A percentile compares a stretch with the other conserved stretches of the same genome.
These are phyloP conservation scores for Pseudogymnoascus destructans DNA, from an alignment of 2,329 filamentous ascomycete genomes.

Conservation along the genomic window DNA sequence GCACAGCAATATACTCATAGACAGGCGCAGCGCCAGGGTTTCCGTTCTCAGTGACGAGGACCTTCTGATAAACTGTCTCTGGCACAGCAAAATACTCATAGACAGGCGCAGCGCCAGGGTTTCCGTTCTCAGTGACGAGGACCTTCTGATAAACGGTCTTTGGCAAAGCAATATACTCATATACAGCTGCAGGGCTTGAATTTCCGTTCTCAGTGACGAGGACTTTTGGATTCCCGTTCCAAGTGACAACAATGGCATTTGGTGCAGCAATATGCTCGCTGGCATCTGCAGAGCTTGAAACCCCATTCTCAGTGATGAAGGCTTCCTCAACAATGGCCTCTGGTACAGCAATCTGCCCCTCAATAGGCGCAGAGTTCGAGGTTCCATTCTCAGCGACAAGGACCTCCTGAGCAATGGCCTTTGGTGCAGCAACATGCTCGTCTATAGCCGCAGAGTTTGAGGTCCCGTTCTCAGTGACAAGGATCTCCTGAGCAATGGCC, in stretches of 20 bases:
- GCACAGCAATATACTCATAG: not conserved
- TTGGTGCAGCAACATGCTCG: not conserved
- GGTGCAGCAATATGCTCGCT: not conserved
- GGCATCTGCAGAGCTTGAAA: not conserved
- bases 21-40: not conserved
- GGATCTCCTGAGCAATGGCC: not conserved
- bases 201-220: not conserved
- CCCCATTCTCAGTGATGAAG: not conserved
- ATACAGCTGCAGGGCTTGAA: not conserved
- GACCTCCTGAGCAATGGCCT: not conserved
- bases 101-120: not conserved
- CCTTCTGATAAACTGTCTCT: not conserved
- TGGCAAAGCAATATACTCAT: not conserved
- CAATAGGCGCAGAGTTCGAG: not conserved
- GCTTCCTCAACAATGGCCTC: not conserved
- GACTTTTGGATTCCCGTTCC: not conserved
- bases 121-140: not conserved
- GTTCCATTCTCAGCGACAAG: not conserved
- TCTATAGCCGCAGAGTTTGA: too few species aligned
- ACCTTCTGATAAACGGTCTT: not conserved
- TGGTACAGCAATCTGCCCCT: not conserved
- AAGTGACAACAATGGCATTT: not conserved
- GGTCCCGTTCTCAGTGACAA: not conserved
- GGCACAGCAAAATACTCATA: not conserved
- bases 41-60: not conserved